Percentiles rank a stretch among this genome's conserved stretches.
Conservation (phyloP, 176 grass and related monocot genomes). For the Aegilops sharonensis region DNA sequence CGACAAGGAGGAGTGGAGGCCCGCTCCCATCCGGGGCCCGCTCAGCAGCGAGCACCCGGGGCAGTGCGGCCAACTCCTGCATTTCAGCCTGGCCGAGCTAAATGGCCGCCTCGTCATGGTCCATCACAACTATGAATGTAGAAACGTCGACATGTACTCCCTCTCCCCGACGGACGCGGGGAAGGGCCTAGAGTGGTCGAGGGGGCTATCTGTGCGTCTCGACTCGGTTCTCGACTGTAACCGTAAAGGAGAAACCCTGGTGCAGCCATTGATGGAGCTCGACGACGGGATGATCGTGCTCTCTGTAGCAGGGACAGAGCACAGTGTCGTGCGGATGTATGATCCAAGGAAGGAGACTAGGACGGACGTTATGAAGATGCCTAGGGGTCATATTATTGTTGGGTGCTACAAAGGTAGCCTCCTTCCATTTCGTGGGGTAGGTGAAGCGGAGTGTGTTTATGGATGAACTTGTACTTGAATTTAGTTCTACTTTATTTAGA, state of each 20-base stretch:
- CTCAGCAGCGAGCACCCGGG: not conserved
- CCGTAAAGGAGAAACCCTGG: not conserved
- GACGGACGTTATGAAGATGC: not conserved
- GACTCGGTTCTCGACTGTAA: not conserved
- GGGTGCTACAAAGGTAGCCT: too few species aligned
- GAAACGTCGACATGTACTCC: constrained; percentile 1
- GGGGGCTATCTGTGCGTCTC: not conserved
- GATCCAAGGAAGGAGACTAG: not conserved
- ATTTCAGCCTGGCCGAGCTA: not conserved
- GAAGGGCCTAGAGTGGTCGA: not conserved
- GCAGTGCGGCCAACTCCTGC: not conserved
- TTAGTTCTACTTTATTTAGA: too few species aligned
- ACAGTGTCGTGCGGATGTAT: not conserved
- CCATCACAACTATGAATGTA: not conserved
- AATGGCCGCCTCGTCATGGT: not conserved
- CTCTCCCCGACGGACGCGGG: not conserved
- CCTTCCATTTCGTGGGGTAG: too few species aligned
- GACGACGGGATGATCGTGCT: not conserved
- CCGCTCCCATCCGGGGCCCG: not conserved
- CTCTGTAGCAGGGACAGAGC: not conserved
- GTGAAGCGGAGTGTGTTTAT: too few species aligned
- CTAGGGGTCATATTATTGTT: too few species aligned
- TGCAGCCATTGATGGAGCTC: not conserved
- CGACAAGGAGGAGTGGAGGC: constrained; percentile 5
- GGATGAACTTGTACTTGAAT: too few species aligned